Percentiles rank a stretch among this genome's conserved stretches.
Conservation (phyloP, 2,329 filamentous ascomycete species). For the Xylariaceae sp. region DNA sequence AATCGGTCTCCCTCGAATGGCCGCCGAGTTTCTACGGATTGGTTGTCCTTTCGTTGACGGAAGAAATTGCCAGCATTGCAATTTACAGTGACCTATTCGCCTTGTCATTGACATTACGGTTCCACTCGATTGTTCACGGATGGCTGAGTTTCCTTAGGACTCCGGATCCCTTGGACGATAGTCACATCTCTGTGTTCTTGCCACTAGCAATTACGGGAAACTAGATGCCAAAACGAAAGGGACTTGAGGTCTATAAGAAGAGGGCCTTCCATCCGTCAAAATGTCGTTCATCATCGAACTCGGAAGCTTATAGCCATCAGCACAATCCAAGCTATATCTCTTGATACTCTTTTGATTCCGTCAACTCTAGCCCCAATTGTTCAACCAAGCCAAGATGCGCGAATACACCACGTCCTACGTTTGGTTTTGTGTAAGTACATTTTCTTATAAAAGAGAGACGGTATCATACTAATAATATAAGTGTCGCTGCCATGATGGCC, state of each 20-base stretch:
- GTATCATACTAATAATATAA: background rate
- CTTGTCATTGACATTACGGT: background rate
- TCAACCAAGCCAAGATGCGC: background rate
- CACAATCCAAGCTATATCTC: background rate
- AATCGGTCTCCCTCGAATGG: background rate
- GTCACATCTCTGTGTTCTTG: background rate
- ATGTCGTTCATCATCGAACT: background rate
- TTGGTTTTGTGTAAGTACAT: slow-evolving; percentile 1
- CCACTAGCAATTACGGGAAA: background rate
- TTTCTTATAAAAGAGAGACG: background rate
- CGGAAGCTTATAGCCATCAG: background rate
- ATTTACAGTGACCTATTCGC: background rate
- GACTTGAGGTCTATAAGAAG: background rate
- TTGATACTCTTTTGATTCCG: background rate
- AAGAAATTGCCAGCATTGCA: background rate
- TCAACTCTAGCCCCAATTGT: background rate
- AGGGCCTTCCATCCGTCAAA: no score
- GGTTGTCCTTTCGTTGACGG: slow-evolving; percentile 5
- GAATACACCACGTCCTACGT: background rate
- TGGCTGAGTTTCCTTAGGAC: background rate
- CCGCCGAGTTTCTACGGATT: background rate
- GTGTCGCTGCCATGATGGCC: background rate
- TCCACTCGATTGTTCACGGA: background rate
- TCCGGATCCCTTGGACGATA: background rate
- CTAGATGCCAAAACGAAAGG: background rate